Conservation (phyloP, 805 yeast species). For the Ogataea wickerhamii region DNA sequence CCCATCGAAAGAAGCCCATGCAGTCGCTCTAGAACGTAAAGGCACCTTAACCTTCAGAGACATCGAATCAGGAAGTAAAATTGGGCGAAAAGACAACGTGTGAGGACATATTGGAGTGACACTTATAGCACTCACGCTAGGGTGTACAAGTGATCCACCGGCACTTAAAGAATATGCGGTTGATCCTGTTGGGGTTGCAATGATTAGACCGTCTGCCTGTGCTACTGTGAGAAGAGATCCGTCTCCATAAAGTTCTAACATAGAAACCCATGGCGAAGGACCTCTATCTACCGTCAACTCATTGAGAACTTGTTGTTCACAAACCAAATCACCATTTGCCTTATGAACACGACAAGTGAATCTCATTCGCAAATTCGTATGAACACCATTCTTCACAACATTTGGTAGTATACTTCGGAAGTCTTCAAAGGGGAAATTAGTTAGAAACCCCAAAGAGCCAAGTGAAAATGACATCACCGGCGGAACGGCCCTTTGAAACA, state of each 20-base stretch:
- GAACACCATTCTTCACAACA: conserved; percentile 68
- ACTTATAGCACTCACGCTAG: conserved; percentile 86
- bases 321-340: conserved; percentile 49
- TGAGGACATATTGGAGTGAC: conserved; percentile 97
- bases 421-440: conserved; percentile 77
- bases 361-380: conserved; percentile 80
- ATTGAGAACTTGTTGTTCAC: conserved; percentile 77
- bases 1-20: conserved; percentile 98
- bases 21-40: conserved; percentile 71
- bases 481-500: conserved; percentile 83
- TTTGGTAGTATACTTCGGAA: conserved; percentile 55
- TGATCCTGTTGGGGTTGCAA: conserved; percentile 95
- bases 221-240: conserved; percentile 81
- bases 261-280: conserved; percentile 87
- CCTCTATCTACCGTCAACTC: conserved; percentile 92
- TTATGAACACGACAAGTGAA: conserved; percentile 73
- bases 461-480: conserved; percentile 86
- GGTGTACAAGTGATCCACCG: conserved; percentile 93
- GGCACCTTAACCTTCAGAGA: conserved; percentile 79
- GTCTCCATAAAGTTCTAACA: conserved; percentile 86
- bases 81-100: conserved; percentile 88
- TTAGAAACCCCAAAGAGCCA: conserved; percentile 90
- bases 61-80: conserved; percentile 92
- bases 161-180: conserved; percentile 95
- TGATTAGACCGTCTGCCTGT: conserved; percentile 89